Conservation (phyloP, 2,329 filamentous ascomycete genomes). For the Leptoxyphium fumago region DNA sequence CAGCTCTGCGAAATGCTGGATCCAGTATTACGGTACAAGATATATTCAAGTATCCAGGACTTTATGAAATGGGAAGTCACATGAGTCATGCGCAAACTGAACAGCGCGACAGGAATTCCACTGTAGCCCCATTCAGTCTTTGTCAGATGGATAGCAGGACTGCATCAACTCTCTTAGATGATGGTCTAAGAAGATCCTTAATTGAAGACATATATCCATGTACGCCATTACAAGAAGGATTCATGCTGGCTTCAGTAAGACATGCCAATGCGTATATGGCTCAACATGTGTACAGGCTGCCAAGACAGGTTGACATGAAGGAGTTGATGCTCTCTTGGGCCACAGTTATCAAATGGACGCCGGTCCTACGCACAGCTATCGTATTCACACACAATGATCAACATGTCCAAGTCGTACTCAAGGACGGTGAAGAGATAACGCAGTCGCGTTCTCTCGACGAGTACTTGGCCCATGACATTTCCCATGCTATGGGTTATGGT, state of each 20-base stretch:
- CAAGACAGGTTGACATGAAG: background rate
- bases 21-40: slow-evolving; percentile 26
- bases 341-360: background rate
- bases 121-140: too few species aligned
- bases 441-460: too few species aligned
- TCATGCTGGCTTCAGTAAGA: background rate
- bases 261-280: background rate
- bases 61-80: background rate
- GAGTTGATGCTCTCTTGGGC: background rate
- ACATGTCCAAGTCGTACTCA: background rate
- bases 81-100: too few species aligned
- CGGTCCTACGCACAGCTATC: background rate
- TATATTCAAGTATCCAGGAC: slow-evolving; percentile 21
- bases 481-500: too few species aligned
- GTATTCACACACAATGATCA: background rate
- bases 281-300: background rate
- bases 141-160: background rate
- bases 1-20: slow-evolving; percentile 22
- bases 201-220: background rate
- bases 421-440: too few species aligned
- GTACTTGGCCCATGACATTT: too few species aligned
- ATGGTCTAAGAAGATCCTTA: background rate
- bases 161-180: background rate
- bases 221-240: background rate
- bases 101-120: background rate